A percentile compares a stretch with the other conserved stretches of the same genome.
These are phyloP conservation scores for Saccharomyces hybrid DNA, from an alignment of 1,139 yeast species.

Conservation along the genomic window DNA sequence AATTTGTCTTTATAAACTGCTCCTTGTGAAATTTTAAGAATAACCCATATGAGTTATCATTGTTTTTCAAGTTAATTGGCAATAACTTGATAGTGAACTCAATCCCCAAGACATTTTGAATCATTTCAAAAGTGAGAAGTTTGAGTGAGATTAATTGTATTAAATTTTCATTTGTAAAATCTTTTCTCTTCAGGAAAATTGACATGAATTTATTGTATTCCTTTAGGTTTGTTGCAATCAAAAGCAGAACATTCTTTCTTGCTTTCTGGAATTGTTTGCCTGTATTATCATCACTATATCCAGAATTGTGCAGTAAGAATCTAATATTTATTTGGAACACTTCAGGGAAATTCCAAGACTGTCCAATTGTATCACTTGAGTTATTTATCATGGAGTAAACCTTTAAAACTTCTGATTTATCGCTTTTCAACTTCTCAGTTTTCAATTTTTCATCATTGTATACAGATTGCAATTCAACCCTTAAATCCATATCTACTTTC, in stretches of 20 bases:
- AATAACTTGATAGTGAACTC: conserved; percentile 15
- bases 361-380: conserved; percentile 9
- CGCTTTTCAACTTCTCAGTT: conserved; percentile 18
- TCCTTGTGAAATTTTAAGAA: conserved; percentile 20
- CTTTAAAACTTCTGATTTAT: conserved; percentile 9
- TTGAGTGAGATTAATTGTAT: conserved; percentile 21
- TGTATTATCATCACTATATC: not conserved
- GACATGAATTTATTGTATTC: conserved; percentile 30
- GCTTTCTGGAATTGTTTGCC: conserved; percentile 8
- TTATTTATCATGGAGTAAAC: conserved; percentile 10
- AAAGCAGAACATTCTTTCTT: conserved; percentile 18
- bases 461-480: conserved; percentile 21
- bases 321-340: conserved; percentile 26
- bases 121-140: conserved; percentile 24
- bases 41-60: conserved; percentile 9
- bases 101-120: conserved; percentile 21
- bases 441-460: conserved; percentile 28
- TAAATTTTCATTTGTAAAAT: conserved; percentile 20
- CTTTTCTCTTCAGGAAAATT: conserved; percentile 26
- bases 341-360: conserved; percentile 21
- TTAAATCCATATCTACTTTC: conserved; percentile 25
- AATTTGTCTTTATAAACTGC: conserved; percentile 20
- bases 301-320: conserved; percentile 11
- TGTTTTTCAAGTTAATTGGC: conserved; percentile 2
- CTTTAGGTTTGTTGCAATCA: conserved; percentile 18